These are phyloP conservation scores for Fraxinus angustifolia DNA, from an alignment of 305 asterid species.

Conservation along the genomic window DNA sequence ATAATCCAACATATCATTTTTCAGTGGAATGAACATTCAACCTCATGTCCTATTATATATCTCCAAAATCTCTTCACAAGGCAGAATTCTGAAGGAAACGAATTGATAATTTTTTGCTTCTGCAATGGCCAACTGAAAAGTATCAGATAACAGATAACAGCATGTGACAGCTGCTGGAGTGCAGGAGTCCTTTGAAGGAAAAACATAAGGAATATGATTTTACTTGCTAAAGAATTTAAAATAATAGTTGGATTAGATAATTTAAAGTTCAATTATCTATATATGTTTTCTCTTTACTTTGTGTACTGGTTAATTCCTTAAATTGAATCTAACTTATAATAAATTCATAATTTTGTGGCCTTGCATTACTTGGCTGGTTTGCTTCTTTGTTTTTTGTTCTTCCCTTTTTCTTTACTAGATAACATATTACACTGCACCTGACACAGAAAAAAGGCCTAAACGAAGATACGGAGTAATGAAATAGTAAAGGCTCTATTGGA, in stretches of 20 bases:
- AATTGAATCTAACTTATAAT: background rate
- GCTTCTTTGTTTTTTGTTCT: background rate
- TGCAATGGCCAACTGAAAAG: constrained; percentile 31
- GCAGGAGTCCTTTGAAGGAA: background rate
- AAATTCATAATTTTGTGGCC: background rate
- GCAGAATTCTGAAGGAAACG: constrained; percentile 70
- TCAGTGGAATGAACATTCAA: constrained; percentile 26
- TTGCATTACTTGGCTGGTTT: background rate
- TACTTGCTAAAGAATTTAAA: background rate
- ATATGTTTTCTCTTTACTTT: background rate
- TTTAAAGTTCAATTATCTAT: background rate
- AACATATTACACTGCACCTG: background rate
- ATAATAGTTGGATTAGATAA: background rate
- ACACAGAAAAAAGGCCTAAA: background rate
- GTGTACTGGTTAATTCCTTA: background rate
- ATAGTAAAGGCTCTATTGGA: background rate
- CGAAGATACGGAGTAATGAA: background rate
- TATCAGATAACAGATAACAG: constrained; percentile 14
- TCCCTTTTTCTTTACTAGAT: constrained; percentile 6
- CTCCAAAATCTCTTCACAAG: constrained; percentile 90
- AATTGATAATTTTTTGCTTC: constrained; percentile 75
- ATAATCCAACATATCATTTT: constrained; percentile 24
- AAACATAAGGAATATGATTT: background rate
- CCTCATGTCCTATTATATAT: constrained; percentile 73
- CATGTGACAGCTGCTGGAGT: constrained; percentile 7